Conservation (phyloP, 148 eudicot genomes). For the Linanthus parryae region DNA sequence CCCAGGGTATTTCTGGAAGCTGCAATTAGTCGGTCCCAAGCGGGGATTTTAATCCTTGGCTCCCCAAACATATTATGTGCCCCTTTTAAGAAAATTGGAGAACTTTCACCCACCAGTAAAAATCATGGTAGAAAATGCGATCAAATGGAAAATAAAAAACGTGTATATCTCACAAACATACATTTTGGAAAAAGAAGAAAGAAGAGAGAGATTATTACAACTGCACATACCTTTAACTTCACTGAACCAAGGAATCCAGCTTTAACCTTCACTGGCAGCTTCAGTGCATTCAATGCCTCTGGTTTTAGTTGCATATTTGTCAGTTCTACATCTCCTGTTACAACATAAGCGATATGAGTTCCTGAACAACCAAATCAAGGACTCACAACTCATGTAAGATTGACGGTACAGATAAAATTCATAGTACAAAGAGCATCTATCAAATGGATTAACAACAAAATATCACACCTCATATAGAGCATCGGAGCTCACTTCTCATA, state of each 20-base stretch:
- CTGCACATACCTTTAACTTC: constrained; percentile 74
- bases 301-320: constrained; percentile 97
- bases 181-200: background rate
- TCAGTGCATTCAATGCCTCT: constrained; percentile 90
- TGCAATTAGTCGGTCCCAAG: background rate
- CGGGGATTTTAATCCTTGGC: background rate
- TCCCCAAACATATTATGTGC: background rate
- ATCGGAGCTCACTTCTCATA: no score
- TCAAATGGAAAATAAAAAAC: background rate
- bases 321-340: constrained; percentile 81
- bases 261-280: constrained; percentile 91
- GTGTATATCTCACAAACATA: no score
- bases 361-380: background rate
- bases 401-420: background rate
- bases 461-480: constrained; percentile 1
- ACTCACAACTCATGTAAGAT: background rate
- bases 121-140: background rate
- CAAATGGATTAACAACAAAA: background rate
- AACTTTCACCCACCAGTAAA: background rate
- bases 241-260: constrained; percentile 99
- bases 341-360: constrained; percentile 1
- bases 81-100: background rate
- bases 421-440: no score
- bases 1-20: no score
- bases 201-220: background rate